These are phyloP conservation scores for Gossypium raimondii DNA, from an alignment of 345 rosid species.

Conservation along the genomic window DNA sequence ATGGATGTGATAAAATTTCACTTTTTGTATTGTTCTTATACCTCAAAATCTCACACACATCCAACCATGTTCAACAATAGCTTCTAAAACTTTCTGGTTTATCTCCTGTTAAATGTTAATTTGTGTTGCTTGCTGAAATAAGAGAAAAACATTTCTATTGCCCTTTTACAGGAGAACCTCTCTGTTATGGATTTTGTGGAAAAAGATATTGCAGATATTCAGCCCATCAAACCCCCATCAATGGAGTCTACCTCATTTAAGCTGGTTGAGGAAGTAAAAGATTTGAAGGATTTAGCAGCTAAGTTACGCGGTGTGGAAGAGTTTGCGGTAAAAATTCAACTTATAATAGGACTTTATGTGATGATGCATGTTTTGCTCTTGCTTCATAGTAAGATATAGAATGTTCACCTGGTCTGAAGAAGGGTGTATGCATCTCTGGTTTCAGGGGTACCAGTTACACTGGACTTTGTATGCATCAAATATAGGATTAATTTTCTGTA, in stretches of 20 bases:
- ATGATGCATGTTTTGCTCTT: neutral
- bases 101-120: neutral
- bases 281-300: conserved; percentile 68
- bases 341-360: neutral
- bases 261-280: conserved; percentile 71
- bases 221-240: conserved; percentile 46
- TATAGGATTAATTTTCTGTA: neutral
- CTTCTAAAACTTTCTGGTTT: conserved; percentile 2
- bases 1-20: neutral
- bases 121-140: conserved; percentile 3
- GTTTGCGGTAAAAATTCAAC: conserved; percentile 63
- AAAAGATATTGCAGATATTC: conserved; percentile 30
- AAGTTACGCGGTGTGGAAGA: conserved; percentile 56
- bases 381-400: neutral
- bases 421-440: neutral
- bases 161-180: conserved; percentile 52
- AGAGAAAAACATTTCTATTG: neutral
- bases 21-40: neutral
- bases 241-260: conserved; percentile 60
- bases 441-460: neutral
- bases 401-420: neutral
- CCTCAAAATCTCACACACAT: neutral
- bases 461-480: neutral
- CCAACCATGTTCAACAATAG: neutral
- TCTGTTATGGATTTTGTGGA: conserved; percentile 74